A percentile compares a stretch with the other conserved stretches of the same genome.
Evolutionary conservation across 805 yeast genomes (phyloP).

Genomic region (Groenewaldozyma tartarivorans): DNA sequence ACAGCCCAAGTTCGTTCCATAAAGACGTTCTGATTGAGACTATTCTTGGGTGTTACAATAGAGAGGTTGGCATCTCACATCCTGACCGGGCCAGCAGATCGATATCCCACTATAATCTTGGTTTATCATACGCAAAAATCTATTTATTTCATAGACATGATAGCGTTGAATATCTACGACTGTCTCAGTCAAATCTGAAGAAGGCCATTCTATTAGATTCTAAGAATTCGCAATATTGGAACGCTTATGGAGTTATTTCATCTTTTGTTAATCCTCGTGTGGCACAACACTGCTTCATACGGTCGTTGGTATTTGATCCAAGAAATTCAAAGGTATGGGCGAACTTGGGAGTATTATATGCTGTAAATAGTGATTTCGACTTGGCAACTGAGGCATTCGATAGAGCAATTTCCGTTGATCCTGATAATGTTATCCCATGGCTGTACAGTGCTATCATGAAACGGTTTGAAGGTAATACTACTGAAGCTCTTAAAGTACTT

Average conservation of each 20-base stretch:
- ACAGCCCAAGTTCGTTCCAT: conserved; percentile 7
- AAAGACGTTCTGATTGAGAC: not conserved
- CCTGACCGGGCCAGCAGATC: conserved; percentile 27
- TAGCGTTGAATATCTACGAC: conserved; percentile 31
- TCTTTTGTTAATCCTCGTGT: conserved; percentile 55
- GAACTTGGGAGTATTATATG: conserved; percentile 68
- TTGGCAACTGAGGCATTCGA: conserved; percentile 65
- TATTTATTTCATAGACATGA: conserved; percentile 25
- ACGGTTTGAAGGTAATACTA: conserved; percentile 22
- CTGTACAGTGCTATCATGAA: conserved; percentile 66
- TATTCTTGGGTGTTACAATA: not conserved
- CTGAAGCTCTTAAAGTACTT: conserved; percentile 49
- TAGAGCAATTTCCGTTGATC: conserved; percentile 73
- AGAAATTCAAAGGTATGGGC: conserved; percentile 67
- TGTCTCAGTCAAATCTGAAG: conserved; percentile 50
- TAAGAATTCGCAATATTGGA: conserved; percentile 68
- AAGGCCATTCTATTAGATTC: conserved; percentile 65
- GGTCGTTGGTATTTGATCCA: conserved; percentile 62
- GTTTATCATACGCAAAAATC: conserved; percentile 49
- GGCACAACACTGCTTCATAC: conserved; percentile 88
- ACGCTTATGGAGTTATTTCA: conserved; percentile 69
- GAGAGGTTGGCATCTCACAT: not conserved
- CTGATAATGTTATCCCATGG: conserved; percentile 73
- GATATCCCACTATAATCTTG: conserved; percentile 54
- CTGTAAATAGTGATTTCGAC: conserved; percentile 55